Conservation (phyloP, 306 rosid genomes). For the Rubus idaeus region DNA sequence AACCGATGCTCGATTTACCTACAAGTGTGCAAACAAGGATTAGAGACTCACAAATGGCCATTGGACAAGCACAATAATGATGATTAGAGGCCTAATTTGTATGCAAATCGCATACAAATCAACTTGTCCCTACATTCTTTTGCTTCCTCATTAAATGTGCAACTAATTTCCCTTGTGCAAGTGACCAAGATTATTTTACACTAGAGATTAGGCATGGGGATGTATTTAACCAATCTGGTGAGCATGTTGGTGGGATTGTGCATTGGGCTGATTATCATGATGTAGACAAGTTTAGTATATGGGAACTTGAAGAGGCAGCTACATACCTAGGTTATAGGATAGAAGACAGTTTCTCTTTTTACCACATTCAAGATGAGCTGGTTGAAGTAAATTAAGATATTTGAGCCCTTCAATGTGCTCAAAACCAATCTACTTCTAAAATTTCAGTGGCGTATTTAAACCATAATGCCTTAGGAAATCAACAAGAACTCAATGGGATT, state of each 20-base stretch:
- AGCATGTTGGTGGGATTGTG: background rate
- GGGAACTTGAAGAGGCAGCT: background rate
- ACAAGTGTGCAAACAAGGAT: no score
- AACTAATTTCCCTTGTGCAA: background rate
- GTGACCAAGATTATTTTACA: background rate
- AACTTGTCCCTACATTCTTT: no score
- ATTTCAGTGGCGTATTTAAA: background rate
- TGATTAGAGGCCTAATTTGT: no score
- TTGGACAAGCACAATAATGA: no score
- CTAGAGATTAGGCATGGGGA: background rate
- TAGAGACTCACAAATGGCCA: no score
- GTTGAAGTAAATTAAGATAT: background rate
- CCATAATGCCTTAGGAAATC: background rate
- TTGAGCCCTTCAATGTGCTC: background rate
- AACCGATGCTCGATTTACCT: no score
- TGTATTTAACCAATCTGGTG: background rate
- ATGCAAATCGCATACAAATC: no score
- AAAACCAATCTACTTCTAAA: background rate
- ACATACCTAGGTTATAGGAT: background rate
- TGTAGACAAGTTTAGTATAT: background rate
- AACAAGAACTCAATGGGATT: background rate
- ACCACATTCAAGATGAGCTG: background rate
- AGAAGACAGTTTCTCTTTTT: background rate
- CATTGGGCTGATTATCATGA: background rate
- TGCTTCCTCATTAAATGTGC: background rate